Conservation (phyloP, 345 rosid species). For the Eucalyptus sp. region DNA sequence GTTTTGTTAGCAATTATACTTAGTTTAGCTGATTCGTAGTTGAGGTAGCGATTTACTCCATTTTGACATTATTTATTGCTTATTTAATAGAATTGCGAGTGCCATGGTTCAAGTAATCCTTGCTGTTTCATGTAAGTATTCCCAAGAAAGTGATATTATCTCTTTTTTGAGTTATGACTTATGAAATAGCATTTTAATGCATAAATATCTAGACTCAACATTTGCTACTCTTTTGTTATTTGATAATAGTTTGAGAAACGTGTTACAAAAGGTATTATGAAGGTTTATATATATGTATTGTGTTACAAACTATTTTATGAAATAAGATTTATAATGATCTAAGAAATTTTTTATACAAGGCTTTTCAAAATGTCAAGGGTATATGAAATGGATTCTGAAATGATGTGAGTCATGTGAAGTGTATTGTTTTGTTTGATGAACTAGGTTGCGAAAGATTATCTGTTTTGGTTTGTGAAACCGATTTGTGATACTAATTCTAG, state of each 20-base stretch:
- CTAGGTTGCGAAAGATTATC: not conserved
- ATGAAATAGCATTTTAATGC: not conserved
- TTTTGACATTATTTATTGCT: not conserved
- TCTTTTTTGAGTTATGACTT: not conserved
- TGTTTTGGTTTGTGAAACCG: not conserved
- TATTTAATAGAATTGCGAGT: not conserved
- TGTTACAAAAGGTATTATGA: not conserved
- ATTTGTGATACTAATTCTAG: accelerated
- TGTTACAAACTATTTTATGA: not conserved
- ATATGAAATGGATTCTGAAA: not conserved
- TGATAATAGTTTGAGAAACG: not conserved
- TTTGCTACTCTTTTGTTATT: not conserved
- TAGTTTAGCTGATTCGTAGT: no score
- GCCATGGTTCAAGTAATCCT: no score
- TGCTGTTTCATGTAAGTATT: no score
- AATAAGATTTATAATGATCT: not conserved
- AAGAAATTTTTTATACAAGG: not conserved
- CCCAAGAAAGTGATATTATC: no score
- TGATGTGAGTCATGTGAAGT: not conserved
- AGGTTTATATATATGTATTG: not conserved
- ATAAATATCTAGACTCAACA: not conserved
- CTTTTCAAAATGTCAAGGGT: not conserved
- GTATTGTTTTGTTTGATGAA: not conserved
- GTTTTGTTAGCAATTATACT: not conserved
- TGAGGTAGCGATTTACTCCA: not conserved